Conservation (phyloP, 2,329 filamentous ascomycete species). For the Allantophomopsis lycopodina region DNA sequence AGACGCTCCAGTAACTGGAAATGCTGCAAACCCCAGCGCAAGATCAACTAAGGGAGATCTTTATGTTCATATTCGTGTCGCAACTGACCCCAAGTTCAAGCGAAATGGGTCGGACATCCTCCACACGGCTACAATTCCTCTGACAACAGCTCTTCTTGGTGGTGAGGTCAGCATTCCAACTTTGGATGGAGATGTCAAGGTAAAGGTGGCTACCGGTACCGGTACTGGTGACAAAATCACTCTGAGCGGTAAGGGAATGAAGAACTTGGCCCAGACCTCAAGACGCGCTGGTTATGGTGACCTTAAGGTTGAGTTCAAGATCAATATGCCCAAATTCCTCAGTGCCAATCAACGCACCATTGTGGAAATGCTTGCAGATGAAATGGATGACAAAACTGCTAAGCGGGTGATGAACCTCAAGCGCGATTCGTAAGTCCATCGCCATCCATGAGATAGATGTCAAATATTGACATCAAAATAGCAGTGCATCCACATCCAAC, state of each 20-base stretch:
- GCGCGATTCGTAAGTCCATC: slow-evolving; percentile 30
- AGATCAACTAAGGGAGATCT: slow-evolving; percentile 71
- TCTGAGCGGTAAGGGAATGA: slow-evolving; percentile 86
- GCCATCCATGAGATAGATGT: slow-evolving; percentile 5
- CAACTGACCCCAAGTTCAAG: slow-evolving; percentile 81
- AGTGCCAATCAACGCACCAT: slow-evolving; percentile 84
- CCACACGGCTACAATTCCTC: slow-evolving; percentile 79
- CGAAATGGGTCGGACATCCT: slow-evolving; percentile 80
- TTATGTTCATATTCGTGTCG: slow-evolving; percentile 80
- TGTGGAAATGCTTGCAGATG: slow-evolving; percentile 89
- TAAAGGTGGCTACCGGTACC: slow-evolving; percentile 84
- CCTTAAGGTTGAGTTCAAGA: slow-evolving; percentile 85
- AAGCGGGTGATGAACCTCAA: slow-evolving; percentile 83
- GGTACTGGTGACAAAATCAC: slow-evolving; percentile 87
- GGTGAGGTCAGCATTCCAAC: slow-evolving; percentile 86
- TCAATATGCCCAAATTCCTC: slow-evolving; percentile 89
- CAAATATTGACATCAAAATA: slow-evolving; percentile 2
- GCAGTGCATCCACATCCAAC: slow-evolving; percentile 1
- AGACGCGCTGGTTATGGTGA: slow-evolving; percentile 63
- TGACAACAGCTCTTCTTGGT: slow-evolving; percentile 86
- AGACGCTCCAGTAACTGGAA: slow-evolving; percentile 69
- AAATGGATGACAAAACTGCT: slow-evolving; percentile 85
- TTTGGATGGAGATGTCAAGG: slow-evolving; percentile 76
- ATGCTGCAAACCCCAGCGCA: slow-evolving; percentile 45
- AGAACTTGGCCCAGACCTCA: slow-evolving; percentile 46